These are phyloP conservation scores for Chaetomiaceae sp. DNA, from an alignment of 2,329 filamentous ascomycete species.

Conservation along the genomic window DNA sequence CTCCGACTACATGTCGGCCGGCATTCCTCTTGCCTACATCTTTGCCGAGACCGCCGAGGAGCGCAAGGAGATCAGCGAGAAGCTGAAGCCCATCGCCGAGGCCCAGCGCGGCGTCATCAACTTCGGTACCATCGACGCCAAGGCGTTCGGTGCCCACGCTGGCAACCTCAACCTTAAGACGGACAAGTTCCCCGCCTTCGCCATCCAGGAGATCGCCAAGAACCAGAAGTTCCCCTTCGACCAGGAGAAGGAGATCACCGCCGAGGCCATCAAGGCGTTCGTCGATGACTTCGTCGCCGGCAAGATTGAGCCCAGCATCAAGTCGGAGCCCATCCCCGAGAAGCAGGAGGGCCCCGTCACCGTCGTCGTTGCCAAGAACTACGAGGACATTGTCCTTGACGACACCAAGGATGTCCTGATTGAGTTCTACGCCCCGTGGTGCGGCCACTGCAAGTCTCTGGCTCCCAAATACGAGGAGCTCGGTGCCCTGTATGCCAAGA, in stretches of 20 bases:
- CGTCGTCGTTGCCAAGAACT: conserved; percentile 88
- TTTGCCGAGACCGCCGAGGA: conserved; percentile 91
- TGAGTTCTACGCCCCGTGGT: conserved; percentile 99
- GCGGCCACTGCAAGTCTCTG: conserved; percentile 98
- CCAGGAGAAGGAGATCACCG: conserved; percentile 73
- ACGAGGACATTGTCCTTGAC: conserved; percentile 86
- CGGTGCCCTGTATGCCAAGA: conserved; percentile 68
- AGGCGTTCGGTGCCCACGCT: conserved; percentile 89
- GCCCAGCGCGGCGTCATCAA: conserved; percentile 92
- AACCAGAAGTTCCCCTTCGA: conserved; percentile 97
- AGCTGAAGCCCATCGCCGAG: conserved; percentile 81
- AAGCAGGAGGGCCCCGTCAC: conserved; percentile 84
- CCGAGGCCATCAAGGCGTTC: conserved; percentile 69
- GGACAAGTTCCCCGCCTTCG: conserved; percentile 94
- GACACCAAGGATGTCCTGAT: conserved; percentile 94
- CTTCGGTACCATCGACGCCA: conserved; percentile 96
- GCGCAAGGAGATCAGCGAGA: conserved; percentile 70
- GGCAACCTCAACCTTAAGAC: conserved; percentile 95
- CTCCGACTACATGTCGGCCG: conserved; percentile 86
- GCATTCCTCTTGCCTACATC: conserved; percentile 93
- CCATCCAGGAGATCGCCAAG: conserved; percentile 91
- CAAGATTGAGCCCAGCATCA: conserved; percentile 93
- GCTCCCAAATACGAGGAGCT: conserved; percentile 97
- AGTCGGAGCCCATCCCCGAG: conserved; percentile 96
- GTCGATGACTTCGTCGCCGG: conserved; percentile 79